These are phyloP conservation scores for Viola pubescens DNA, from an alignment of 441 rosid genomes.

Conservation along the genomic window DNA sequence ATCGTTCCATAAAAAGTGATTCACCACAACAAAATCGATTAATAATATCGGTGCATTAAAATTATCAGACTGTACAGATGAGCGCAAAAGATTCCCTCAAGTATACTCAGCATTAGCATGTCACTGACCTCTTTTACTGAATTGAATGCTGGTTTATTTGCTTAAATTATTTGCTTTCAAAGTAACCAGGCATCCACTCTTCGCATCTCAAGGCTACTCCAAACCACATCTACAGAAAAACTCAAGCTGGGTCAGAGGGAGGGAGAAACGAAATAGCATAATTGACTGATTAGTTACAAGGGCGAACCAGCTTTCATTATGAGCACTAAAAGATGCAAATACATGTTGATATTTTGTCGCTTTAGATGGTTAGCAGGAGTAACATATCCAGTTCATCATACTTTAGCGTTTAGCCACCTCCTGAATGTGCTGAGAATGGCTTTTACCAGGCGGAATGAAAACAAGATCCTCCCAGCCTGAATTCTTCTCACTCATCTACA, in stretches of 20 bases:
- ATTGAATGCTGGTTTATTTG: constrained; percentile 4
- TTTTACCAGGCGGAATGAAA: constrained; percentile 91
- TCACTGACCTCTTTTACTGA: constrained; percentile 16
- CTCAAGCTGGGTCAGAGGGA: background rate
- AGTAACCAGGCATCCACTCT: constrained; percentile 11
- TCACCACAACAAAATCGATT: background rate
- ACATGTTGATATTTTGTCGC: constrained; percentile 14
- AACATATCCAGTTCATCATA: constrained; percentile 19
- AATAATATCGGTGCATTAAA: background rate
- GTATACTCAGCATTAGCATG: background rate
- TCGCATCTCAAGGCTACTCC: constrained; percentile 10
- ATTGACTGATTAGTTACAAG: constrained; percentile 3
- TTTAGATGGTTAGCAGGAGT: constrained; percentile 14
- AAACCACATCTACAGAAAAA: constrained; percentile 12
- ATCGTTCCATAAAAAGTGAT: no score
- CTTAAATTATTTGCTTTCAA: constrained; percentile 3
- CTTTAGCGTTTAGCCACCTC: constrained; percentile 38
- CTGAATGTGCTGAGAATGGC: constrained; percentile 72
- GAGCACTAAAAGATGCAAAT: constrained; percentile 1
- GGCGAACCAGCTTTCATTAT: constrained; percentile 12
- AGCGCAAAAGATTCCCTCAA: constrained; percentile 2
- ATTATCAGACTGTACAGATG: constrained; percentile 3
- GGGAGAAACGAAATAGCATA: background rate
- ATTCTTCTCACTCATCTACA: constrained; percentile 65
- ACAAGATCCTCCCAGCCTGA: constrained; percentile 90